Percentiles rank a stretch among this genome's conserved stretches.
Conservation (phyloP, 768 basidiomycete species). For the Lactifluus volemus region DNA sequence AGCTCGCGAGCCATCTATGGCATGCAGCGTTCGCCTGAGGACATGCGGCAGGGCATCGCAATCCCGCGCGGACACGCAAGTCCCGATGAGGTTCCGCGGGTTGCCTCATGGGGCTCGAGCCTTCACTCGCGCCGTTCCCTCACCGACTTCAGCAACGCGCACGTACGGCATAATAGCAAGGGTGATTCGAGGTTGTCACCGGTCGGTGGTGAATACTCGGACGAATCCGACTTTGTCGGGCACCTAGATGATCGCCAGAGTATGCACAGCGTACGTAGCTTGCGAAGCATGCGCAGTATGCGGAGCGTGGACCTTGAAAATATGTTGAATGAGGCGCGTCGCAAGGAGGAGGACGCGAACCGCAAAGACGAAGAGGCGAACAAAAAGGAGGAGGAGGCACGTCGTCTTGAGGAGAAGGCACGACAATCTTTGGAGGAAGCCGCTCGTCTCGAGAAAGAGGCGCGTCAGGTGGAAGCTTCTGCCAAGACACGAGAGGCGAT, state of each 20-base stretch:
- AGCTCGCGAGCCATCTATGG: conserved; percentile 8
- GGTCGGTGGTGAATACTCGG: conserved; percentile 5
- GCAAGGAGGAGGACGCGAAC: conserved; percentile 24
- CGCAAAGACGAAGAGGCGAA: conserved; percentile 25
- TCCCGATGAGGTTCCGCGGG: conserved; percentile 13
- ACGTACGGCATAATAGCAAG: conserved; percentile 14
- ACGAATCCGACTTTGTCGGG: conserved; percentile 13
- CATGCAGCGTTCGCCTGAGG: conserved; percentile 19
- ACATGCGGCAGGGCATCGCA: conserved; percentile 16
- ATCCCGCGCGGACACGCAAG: conserved; percentile 14
- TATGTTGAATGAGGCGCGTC: conserved; percentile 18
- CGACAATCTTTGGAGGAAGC: conserved; percentile 18
- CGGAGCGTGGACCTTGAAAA: conserved; percentile 18
- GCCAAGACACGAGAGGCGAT: conserved; percentile 19
- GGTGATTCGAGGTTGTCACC: conserved; percentile 8
- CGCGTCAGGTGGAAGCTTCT: conserved; percentile 22
- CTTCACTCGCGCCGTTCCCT: conserved; percentile 17
- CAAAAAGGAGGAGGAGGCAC: conserved; percentile 22
- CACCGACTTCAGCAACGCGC: conserved; percentile 2
- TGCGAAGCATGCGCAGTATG: conserved; percentile 15
- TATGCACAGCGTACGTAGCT: conserved; percentile 7
- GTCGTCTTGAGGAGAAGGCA: conserved; percentile 21
- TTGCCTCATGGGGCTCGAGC: conserved; percentile 11
- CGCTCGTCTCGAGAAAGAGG: conserved; percentile 18
- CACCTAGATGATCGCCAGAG: conserved; percentile 15